Percentiles rank a stretch among this genome's conserved stretches.
phyloP scores from a whole-genome alignment of 2,329 filamentous ascomycete genomes.

The Fusarium coffeatum region DNA sequence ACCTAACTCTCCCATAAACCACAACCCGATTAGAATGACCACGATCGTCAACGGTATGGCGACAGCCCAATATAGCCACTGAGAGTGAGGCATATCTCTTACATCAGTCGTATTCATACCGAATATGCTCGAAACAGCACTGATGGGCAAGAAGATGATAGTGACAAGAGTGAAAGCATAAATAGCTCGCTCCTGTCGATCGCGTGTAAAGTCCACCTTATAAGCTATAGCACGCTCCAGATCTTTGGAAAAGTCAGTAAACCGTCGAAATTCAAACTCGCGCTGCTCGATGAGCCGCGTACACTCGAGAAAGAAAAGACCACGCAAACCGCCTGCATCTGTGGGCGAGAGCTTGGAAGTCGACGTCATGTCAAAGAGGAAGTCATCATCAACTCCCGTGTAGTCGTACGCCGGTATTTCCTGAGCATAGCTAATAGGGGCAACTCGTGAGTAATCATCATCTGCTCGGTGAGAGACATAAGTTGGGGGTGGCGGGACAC shows the following conservation, averaged over 20 bases:
- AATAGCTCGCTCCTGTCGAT: conserved; percentile 60
- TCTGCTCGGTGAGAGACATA: conserved; percentile 14
- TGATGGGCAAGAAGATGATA: conserved; percentile 61
- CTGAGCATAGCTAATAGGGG: conserved; percentile 1
- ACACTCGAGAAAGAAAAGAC: conserved; percentile 56
- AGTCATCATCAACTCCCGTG: conserved; percentile 41
- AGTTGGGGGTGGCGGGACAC: neutral
- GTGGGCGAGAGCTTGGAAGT: conserved; percentile 53
- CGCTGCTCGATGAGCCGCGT: conserved; percentile 53
- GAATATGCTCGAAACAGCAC: conserved; percentile 60
- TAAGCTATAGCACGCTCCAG: conserved; percentile 49
- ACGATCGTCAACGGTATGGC: conserved; percentile 59
- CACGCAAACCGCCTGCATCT: conserved; percentile 53
- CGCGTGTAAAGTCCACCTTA: conserved; percentile 56
- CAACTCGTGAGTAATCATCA: conserved; percentile 13
- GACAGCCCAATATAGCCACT: conserved; percentile 63
- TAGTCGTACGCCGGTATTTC: conserved; percentile 37
- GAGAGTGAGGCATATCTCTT: conserved; percentile 59
- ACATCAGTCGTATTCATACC: conserved; percentile 66
- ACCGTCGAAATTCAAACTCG: conserved; percentile 49
- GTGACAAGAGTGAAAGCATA: conserved; percentile 64
- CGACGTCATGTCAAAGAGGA: conserved; percentile 43
- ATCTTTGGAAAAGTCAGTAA: conserved; percentile 48
- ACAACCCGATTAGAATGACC: conserved; percentile 54
- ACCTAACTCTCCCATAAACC: conserved; percentile 58